Evolutionary conservation across 2,329 filamentous ascomycete species (phyloP), one percentile per base, ranked within the genome.

Genomic region (Alternaria ethzedia): DNA sequence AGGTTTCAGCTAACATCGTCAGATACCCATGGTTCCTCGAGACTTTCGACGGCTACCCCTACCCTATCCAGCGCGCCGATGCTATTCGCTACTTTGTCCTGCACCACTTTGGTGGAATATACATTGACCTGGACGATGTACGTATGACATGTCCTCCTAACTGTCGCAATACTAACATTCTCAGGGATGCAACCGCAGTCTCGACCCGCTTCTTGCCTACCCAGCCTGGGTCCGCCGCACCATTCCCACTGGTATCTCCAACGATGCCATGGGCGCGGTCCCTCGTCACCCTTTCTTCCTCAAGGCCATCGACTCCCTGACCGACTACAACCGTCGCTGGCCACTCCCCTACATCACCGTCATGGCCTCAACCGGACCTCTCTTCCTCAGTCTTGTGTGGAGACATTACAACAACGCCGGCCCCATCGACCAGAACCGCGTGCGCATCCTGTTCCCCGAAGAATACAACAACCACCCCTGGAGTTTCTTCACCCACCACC

Each of bases 21-120:
- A 79, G 77, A 71, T 95, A 93, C 72, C 88, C 91, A 2, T 94
- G 91, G 90, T 94, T 93, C 78, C 82, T 93, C 64, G 84, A 88
- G 56, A 92, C 90, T 0, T 96, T 91, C 74, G 89, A 92, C 74
- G 85, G 85, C 72, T 95, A 94, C 80, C 85, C 83, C 30, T 92
- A 90, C 78, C 88, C 90, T 12, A 93, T 95, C 67, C 90, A 94
- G 80, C 87, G 91, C 64, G 90, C 91, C 59, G 92, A 95, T 75
- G 85, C 91, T 6, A 91, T 95, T 71, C 87, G 92, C 54, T 95
- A 95, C 81, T 94, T 95, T 76, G 85, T 94, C 20, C 84, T 96
- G 30, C 86, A 89, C 57, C 88, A 92, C 79, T 94, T 88, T 75
- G 92, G 92, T 59, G 92, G 92, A 44, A 89, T 93, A 59, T 95